Base-by-base conservation (phyloP, 106 monocot genomes). In the Cymbidium sinense region DNA sequence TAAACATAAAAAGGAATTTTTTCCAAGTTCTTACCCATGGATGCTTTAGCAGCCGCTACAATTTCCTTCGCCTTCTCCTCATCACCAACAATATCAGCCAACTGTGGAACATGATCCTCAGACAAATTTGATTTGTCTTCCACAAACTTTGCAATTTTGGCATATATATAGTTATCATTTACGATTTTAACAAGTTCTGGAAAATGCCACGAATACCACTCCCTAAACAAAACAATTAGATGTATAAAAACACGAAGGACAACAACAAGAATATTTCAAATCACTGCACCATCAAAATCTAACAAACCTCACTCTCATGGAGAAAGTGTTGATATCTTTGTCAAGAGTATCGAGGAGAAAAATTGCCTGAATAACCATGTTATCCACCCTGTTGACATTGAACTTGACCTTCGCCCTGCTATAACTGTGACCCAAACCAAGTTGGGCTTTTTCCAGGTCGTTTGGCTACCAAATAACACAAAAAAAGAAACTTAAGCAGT, bases 341-440 rank as follows among this genome's bases (percentile, higher is more conserved):
- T 98, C 96, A 31, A 98, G 81, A 1, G 94, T 94, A 71, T 98
- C 96, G 58, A 98, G 82, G 15, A 98, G 80, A 80, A 98, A 94
- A 62, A 94, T 98, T 17, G 96, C 94, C 76, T 98, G 96, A 80
- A 98, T 98, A 17, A 98, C 94, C 96, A 98, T 98, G 79, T 98
- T 98, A 86, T 98, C 96, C 2, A 98, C 96, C 28, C 96, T 80
- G 65, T 98, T 98, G 67, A 96, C 89, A 90, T 98, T 98, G 75
- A 98, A 98, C 75, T 98, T 98, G 28, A 94, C 96, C 81, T 98
- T 98, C 19, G 94, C 96, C 23, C 58, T 58, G 58, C 58, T 58
- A 23, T 58, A 58, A 23, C 58, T 58, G 23, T 58, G 58, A 4
- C 88, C 94, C 75, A 98, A 80, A 27, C 98, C 98, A 27, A 92